Evolutionary conservation across 768 basidiomycete species (phyloP).

Genomic region (Phylloporus arenicola): DNA sequence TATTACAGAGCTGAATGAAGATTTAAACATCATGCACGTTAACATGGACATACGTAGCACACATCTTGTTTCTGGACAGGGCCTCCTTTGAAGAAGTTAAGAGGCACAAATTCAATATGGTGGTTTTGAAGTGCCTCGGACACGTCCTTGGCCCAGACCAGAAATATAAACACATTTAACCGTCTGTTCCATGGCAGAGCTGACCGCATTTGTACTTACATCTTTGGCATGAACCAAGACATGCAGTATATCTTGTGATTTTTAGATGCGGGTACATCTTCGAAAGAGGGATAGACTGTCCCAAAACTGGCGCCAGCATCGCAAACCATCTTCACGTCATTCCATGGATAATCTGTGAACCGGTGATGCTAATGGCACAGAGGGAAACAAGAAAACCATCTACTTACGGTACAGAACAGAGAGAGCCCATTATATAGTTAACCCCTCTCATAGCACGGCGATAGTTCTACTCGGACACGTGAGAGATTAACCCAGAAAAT

Average conservation of each 20-base stretch:
- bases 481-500: background rate
- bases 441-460: constrained; percentile 23
- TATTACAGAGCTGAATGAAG: too few relatives aligned
- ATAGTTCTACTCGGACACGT: constrained; percentile 10
- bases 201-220: constrained; percentile 9
- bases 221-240: constrained; percentile 22
- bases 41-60: background rate
- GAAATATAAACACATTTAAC: constrained; percentile 1
- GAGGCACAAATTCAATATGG: background rate
- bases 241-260: constrained; percentile 28
- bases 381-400: background rate
- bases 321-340: constrained; percentile 20
- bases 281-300: constrained; percentile 21
- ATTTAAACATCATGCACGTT: too few relatives aligned
- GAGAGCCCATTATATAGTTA: constrained; percentile 6
- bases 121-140: background rate
- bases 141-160: constrained; percentile 3
- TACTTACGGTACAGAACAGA: constrained; percentile 14
- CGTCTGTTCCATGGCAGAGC: too few relatives aligned
- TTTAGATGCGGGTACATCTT: constrained; percentile 25
- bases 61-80: background rate
- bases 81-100: background rate
- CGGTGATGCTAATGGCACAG: background rate
- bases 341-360: constrained; percentile 25
- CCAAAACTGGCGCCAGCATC: constrained; percentile 30